Evolutionary conservation across 768 basidiomycete genomes (phyloP), one percentile per base, ranked within the genome.

Genomic region (Rhizopogon sp.): DNA sequence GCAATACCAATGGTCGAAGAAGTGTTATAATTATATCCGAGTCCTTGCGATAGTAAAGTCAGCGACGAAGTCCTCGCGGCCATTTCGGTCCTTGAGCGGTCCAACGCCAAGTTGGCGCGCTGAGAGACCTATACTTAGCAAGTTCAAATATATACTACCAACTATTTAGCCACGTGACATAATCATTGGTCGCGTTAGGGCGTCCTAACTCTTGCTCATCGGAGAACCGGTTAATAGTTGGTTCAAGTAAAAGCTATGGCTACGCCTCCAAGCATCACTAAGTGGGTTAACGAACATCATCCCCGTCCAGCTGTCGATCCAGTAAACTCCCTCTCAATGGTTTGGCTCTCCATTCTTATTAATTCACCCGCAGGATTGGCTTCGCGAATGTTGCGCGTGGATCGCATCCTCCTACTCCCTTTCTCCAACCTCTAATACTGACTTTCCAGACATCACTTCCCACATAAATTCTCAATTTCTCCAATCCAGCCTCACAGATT

Each of bases 321-420:
- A 55, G 87, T 84, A 67, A 60, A 78, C 66, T 17, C 20, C 2
- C 1, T 7, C 11, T 14, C 0, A 1, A 13, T 25, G 2, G 35
- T 10, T 22, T 55, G 20, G 11, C 7, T 43, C 7, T 29, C 16
- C 28, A 46, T 45, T 35, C 50, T 50, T 60, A 17, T 40, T 52
- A 39, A 44, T 46, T 40, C 41, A 55, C 52, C 35, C n/a, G 25
- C 55, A 90, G 88, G 83, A 83, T 66, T 93, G 90, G 90, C 79
- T 92, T 10, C 74, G 80, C 42, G 84, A 78, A 29, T 93, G 91
- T 62, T 85, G 82, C 60, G 71, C 75, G 25, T 90, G 86, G 86
- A 70, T 89, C 31, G 63, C 72, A 20, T 68, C 66, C 28, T 79
- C 83, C 56, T 71, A 77, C 49, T 58, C 73, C 31, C 69, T 84